Conservation (phyloP, 208 protist genomes). For the Balamuthia mandrillaris region DNA sequence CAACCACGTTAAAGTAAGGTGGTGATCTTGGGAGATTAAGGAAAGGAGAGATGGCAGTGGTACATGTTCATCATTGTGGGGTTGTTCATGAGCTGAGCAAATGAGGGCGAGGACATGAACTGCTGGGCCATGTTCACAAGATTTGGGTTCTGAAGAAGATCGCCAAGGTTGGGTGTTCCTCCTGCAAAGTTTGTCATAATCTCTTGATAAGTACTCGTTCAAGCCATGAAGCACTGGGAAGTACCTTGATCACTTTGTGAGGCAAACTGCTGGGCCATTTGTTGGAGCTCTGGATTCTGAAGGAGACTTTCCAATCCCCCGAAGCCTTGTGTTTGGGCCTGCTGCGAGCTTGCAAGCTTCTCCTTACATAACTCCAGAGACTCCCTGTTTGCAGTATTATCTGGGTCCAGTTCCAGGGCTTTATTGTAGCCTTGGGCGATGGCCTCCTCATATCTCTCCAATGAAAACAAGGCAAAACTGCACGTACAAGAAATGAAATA, state of each 20-base stretch:
- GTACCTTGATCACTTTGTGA: background rate
- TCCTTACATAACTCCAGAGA: too few relatives aligned
- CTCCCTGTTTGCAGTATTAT: too few relatives aligned
- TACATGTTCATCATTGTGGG: slow-evolving; percentile 28
- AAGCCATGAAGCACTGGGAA: background rate
- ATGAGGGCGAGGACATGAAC: background rate
- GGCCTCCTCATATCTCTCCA: slow-evolving; percentile 1
- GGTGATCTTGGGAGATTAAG: background rate
- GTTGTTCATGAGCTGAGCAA: slow-evolving; percentile 8
- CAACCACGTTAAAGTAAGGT: background rate
- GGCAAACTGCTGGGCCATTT: background rate
- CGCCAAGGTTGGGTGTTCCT: background rate
- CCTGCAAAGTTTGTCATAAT: background rate
- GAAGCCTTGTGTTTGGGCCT: background rate
- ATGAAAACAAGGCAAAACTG: background rate
- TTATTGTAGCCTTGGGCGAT: background rate
- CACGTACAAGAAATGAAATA: background rate
- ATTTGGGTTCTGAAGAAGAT: background rate
- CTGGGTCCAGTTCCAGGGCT: background rate
- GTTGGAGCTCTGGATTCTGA: background rate
- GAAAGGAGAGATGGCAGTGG: background rate
- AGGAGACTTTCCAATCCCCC: background rate
- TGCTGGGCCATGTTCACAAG: background rate
- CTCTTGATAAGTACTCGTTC: background rate
- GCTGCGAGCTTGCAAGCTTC: background rate